Evolutionary conservation across 169 alveolate species (phyloP).

Genomic region (Babesia bigemina): DNA sequence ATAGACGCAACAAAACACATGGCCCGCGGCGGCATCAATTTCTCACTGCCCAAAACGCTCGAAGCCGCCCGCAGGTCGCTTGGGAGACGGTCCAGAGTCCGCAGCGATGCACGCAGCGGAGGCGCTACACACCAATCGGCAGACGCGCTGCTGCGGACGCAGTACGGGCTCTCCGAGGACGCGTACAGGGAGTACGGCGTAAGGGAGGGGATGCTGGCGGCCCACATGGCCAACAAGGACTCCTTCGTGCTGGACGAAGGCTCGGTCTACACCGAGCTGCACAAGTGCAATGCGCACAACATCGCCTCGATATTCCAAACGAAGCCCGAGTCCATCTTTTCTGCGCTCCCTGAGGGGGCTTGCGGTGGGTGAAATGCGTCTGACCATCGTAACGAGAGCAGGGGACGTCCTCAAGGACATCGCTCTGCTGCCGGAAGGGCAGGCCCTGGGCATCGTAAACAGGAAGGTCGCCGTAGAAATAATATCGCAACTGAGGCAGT

Average conservation of each 20-base stretch:
- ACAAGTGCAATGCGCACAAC: constrained; percentile 33
- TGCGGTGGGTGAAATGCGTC: constrained; percentile 45
- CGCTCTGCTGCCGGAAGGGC: constrained; percentile 61
- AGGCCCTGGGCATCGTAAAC: constrained; percentile 63
- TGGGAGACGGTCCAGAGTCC: constrained; percentile 34
- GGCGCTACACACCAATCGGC: constrained; percentile 56
- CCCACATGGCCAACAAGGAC: constrained; percentile 46
- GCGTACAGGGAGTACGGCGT: constrained; percentile 68
- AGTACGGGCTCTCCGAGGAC: constrained; percentile 57
- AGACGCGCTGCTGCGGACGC: constrained; percentile 46
- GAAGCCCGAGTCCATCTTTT: constrained; percentile 33
- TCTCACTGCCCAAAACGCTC: constrained; percentile 33
- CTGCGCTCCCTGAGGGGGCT: constrained; percentile 59
- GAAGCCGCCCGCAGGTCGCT: constrained; percentile 26
- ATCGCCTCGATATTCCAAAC: constrained; percentile 45
- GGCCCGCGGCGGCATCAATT: constrained; percentile 43
- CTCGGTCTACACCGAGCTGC: constrained; percentile 32
- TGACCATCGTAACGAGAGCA: neutral
- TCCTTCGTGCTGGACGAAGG: constrained; percentile 36
- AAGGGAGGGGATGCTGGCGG: constrained; percentile 48
- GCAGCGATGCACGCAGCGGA: constrained; percentile 6
- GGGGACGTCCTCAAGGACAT: constrained; percentile 66
- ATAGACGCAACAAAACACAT: neutral
- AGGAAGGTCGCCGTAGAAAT: constrained; percentile 61
- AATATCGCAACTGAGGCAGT: constrained; percentile 69